Base-by-base conservation (phyloP, 805 yeast genomes). In the Barnettozyma pratensis region DNA sequence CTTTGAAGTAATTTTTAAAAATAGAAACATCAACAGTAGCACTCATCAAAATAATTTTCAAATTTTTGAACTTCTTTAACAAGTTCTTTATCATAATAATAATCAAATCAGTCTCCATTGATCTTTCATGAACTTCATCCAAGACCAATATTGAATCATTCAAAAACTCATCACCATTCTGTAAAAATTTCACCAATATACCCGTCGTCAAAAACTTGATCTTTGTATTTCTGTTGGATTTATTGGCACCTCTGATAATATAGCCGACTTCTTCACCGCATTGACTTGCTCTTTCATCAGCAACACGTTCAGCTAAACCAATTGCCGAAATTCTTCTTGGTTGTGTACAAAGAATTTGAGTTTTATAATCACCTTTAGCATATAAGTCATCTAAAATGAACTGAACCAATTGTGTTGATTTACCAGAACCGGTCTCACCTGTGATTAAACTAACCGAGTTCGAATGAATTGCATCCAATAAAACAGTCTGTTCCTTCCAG, bases 391-490 rank as follows among this genome's bases (percentile, higher is more conserved):
- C 98, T 14, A 92, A 67, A 25, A 92, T 71, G 56, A 90, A 92
- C 63, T 92, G 99, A 6, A 89, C 96, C 5, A 88, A 80, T 63
- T 92, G 99, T 0, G 99, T 92, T 1, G 97, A 88, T 61, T 92
- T 92, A 56, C 98, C 98, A 1, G 97, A 91, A 57, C 98, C 98
- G 0, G 98, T 92, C 64, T 94, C 99, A 63, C 98, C 99, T 2
- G 98, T 92, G 36, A 92, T 77, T 34, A 92, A 68, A 7, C 87
- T 81, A 5, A 89, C 85, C 53, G 79, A 79, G 60, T 86, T 77
- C 0, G 70, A 51, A 30, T 73, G 71, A 4, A 92, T 79, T 4
- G 81, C 67, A 0, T 76, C 57, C 2, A 87, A 73, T 37, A 92
- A 72, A 6, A 77, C 72, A 0, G 75, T 66, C 46, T 71, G 74